phyloP scores from a whole-genome alignment of 306 rosid species.

The Rosa chinensis region DNA sequence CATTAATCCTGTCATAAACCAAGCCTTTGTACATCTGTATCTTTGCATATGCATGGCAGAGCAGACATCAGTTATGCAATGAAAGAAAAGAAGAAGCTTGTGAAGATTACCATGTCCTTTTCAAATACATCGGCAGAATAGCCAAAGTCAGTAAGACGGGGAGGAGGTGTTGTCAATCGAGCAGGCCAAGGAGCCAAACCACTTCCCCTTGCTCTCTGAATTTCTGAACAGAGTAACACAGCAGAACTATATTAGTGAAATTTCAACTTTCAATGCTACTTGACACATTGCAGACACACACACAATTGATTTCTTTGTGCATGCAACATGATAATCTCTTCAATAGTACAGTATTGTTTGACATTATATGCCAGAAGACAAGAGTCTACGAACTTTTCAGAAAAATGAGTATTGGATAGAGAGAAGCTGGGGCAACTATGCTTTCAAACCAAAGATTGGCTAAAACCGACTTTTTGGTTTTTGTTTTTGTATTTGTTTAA shows the following conservation, averaged over 20 bases:
- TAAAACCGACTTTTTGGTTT: not conserved
- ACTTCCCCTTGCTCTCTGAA: conserved; percentile 68
- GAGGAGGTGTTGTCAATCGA: conserved; percentile 87
- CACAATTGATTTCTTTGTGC: not conserved
- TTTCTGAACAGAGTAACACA: conserved; percentile 50
- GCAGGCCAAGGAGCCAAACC: conserved; percentile 99
- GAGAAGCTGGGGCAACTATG: not conserved
- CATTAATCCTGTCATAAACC: conserved; percentile 20
- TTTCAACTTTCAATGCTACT: not conserved
- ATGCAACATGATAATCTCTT: not conserved
- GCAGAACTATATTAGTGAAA: not conserved
- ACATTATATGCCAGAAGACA: not conserved
- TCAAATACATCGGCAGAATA: conserved; percentile 73
- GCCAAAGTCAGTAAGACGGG: conserved; percentile 90
- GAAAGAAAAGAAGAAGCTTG: conserved; percentile 4
- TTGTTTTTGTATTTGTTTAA: not conserved
- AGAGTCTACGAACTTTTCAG: not conserved
- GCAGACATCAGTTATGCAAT: conserved; percentile 9
- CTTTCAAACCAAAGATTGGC: not conserved
- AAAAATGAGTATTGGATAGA: not conserved
- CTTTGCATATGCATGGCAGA: not conserved
- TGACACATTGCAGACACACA: not conserved
- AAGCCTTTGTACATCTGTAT: not conserved
- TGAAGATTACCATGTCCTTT: conserved; percentile 73
- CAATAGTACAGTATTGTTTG: not conserved